Evolutionary conservation across 164 flowering plant species (phyloP).

Genomic region (Aristolochia contorta): DNA sequence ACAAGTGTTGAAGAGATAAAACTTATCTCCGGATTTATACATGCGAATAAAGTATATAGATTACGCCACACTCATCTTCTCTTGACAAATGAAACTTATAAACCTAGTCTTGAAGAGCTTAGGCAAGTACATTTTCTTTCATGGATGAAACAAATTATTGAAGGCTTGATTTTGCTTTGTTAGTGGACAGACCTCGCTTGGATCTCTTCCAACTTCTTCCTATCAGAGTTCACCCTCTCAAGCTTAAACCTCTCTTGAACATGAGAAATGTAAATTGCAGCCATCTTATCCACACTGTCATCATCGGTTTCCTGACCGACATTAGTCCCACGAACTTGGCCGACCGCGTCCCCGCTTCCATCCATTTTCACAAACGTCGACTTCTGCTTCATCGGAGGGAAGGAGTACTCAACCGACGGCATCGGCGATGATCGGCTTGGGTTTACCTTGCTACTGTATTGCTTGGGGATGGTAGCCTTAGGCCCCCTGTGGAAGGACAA

Average conservation of each 20-base stretch:
- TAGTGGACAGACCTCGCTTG: constrained; percentile 1
- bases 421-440: constrained; percentile 21
- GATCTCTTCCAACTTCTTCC: constrained; percentile 8
- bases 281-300: constrained; percentile 40
- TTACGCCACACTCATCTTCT: no score
- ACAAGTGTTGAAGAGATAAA: no score
- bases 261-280: constrained; percentile 43
- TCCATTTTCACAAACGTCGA: constrained; percentile 15
- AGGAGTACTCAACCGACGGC: constrained; percentile 19
- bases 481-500: constrained; percentile 28
- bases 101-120: no score
- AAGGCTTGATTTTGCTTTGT: background rate
- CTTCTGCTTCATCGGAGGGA: constrained; percentile 21
- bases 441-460: constrained; percentile 18
- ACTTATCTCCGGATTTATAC: no score
- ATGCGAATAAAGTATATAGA: no score
- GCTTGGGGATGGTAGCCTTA: constrained; percentile 14
- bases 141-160: background rate
- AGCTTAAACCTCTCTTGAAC: constrained; percentile 59
- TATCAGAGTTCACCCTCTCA: constrained; percentile 27
- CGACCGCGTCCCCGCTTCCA: constrained; percentile 5
- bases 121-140: background rate
- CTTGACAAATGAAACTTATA: no score
- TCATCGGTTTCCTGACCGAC: constrained; percentile 18
- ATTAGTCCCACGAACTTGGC: constrained; percentile 10